A percentile compares a stretch with the other conserved stretches of the same genome.
These are phyloP conservation scores for Hapsidospora chrysogenum DNA, from an alignment of 495 filamentous ascomycete genomes.

Conservation along the genomic window DNA sequence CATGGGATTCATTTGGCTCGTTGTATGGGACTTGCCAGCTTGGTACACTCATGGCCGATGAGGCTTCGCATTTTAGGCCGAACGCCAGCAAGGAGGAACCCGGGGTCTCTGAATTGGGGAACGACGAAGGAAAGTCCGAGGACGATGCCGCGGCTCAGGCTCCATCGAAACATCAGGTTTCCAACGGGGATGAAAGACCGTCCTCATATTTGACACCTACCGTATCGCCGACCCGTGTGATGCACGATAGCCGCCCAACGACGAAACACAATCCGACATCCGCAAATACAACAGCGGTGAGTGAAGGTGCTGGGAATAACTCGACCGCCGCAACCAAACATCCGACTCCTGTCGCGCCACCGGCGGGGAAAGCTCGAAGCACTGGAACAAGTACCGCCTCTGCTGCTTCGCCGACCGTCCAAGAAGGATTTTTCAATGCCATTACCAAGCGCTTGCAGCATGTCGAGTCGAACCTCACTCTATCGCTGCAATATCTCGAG, in stretches of 20 bases:
- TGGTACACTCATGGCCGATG: not conserved
- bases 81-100: too few species aligned
- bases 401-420: constrained; percentile 60
- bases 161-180: not conserved
- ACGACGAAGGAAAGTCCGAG: not conserved
- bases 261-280: not conserved
- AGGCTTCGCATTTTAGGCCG: too few species aligned
- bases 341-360: too few species aligned
- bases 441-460: constrained; percentile 81
- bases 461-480: constrained; percentile 80
- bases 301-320: too few species aligned
- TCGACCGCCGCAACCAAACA: too few species aligned
- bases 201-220: too few species aligned
- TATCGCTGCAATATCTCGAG: constrained; percentile 92
- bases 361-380: constrained; percentile 7
- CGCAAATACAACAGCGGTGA: not conserved
- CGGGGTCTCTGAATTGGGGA: too few species aligned
- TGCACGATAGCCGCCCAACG: too few species aligned
- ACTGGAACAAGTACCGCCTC: constrained; percentile 31
- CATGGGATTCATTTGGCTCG: not conserved
- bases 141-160: not conserved
- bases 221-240: too few species aligned
- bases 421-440: constrained; percentile 96
- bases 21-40: not conserved
- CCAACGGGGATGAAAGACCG: not conserved